A percentile compares a stretch with the other conserved stretches of the same genome.
phyloP scores from a whole-genome alignment of 768 basidiomycete species.

The Lactarius hengduanensis region DNA sequence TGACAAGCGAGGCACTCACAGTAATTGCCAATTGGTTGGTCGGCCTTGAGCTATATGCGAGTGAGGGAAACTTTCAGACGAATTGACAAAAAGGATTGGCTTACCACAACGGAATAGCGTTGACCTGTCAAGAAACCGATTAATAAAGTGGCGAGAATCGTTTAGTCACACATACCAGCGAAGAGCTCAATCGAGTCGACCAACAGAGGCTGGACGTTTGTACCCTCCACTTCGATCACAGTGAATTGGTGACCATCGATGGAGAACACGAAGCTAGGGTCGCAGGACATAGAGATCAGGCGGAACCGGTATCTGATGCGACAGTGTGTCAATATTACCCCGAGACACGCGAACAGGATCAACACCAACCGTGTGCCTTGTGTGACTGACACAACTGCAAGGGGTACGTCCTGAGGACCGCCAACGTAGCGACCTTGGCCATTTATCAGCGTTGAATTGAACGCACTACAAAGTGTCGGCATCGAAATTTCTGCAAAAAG shows the following conservation, averaged over 20 bases:
- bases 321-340: background rate
- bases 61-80: background rate
- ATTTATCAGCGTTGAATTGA: slow-evolving; percentile 46
- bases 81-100: background rate
- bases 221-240: slow-evolving; percentile 45
- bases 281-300: slow-evolving; percentile 29
- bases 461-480: slow-evolving; percentile 17
- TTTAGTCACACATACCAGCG: slow-evolving; percentile 34
- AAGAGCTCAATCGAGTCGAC: slow-evolving; percentile 46
- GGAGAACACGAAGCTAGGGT: slow-evolving; percentile 42
- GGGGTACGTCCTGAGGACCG: slow-evolving; percentile 19
- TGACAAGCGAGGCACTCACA: slow-evolving; percentile 35
- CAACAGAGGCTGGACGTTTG: slow-evolving; percentile 35
- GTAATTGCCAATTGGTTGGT: slow-evolving; percentile 45
- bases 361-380: slow-evolving; percentile 20
- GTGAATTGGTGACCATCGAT: slow-evolving; percentile 42
- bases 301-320: slow-evolving; percentile 29
- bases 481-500: background rate
- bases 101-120: slow-evolving; percentile 34
- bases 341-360: background rate
- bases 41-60: slow-evolving; percentile 37
- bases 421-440: slow-evolving; percentile 46
- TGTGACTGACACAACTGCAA: slow-evolving; percentile 27
- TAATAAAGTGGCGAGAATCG: background rate
- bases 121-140: slow-evolving; percentile 19